These are phyloP conservation scores for Aspergillus conjunctus DNA, from an alignment of 495 filamentous ascomycete species.

Conservation along the genomic window DNA sequence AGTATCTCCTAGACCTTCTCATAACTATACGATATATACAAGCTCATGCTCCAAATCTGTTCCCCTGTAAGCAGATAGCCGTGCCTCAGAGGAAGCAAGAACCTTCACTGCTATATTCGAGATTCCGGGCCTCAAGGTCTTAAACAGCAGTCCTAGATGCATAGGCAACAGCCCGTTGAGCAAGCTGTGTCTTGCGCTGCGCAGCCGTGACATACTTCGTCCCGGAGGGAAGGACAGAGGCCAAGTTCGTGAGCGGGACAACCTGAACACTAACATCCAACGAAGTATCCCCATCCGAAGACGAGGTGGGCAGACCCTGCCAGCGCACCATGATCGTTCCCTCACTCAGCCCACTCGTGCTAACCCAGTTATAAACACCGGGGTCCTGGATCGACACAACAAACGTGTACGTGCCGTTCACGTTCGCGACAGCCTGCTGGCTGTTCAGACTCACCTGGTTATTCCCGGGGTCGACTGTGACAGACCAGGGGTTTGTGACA, in stretches of 20 bases:
- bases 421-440: slow-evolving; percentile 8
- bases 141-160: no score
- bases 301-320: slow-evolving; percentile 15
- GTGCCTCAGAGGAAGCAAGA: no score
- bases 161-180: background rate
- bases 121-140: no score
- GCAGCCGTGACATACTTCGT: background rate
- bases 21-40: no score
- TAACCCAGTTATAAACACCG: slow-evolving; percentile 21
- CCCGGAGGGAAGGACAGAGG: background rate
- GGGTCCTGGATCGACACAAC: slow-evolving; percentile 19
- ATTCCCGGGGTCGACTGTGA: slow-evolving; percentile 8
- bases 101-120: no score
- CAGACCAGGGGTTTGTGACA: slow-evolving; percentile 19
- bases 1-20: no score
- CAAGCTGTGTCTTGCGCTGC: background rate
- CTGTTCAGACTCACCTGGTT: slow-evolving; percentile 4
- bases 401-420: slow-evolving; percentile 20
- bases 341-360: slow-evolving; percentile 20
- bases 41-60: no score
- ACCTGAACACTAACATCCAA: background rate
- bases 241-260: background rate
- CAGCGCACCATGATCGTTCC: slow-evolving; percentile 25
- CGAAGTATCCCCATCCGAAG: background rate
- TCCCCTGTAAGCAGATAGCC: no score